Conservation (phyloP, 129 eudicot species). For the Sambucus nigra region DNA sequence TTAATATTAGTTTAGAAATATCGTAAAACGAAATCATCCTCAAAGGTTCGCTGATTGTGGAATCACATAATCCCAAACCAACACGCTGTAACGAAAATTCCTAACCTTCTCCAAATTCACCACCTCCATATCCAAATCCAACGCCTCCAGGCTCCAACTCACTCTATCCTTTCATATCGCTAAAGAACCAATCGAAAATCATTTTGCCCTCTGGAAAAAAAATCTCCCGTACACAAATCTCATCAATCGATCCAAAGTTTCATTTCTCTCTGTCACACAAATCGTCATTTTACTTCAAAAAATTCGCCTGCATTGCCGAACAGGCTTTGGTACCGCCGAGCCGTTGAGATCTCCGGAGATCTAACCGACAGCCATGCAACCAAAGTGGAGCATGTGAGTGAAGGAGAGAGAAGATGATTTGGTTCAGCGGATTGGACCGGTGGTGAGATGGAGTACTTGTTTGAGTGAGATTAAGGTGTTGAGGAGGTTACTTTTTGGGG, state of each 20-base stretch:
- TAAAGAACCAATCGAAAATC: slow-evolving; percentile 44
- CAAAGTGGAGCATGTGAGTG: slow-evolving; percentile 74
- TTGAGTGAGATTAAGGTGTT: slow-evolving; percentile 38
- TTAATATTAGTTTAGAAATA: too few relatives aligned
- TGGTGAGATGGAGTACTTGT: slow-evolving; percentile 36
- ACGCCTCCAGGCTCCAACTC: slow-evolving; percentile 46
- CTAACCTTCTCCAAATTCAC: slow-evolving; percentile 41
- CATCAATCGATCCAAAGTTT: slow-evolving; percentile 27
- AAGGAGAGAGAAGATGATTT: slow-evolving; percentile 38
- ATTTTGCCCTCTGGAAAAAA: slow-evolving; percentile 65
- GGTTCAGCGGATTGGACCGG: slow-evolving; percentile 34
- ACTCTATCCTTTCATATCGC: slow-evolving; percentile 33
- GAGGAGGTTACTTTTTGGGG: slow-evolving; percentile 40
- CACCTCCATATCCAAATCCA: slow-evolving; percentile 30
- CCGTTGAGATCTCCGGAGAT: slow-evolving; percentile 20
- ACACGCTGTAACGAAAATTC: slow-evolving; percentile 33
- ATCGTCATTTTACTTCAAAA: slow-evolving; percentile 52
- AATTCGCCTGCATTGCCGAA: slow-evolving; percentile 45
- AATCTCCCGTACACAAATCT: slow-evolving; percentile 50
- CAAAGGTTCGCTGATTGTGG: too few relatives aligned
- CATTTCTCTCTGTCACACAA: slow-evolving; percentile 37
- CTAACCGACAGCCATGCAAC: slow-evolving; percentile 70
- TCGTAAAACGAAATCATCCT: too few relatives aligned
- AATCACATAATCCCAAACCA: slow-evolving; percentile 50
- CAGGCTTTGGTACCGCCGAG: slow-evolving; percentile 23